Percentiles rank a stretch among this genome's conserved stretches.
Conservation (phyloP, 768 basidiomycete genomes). For the Paxillus involutus region DNA sequence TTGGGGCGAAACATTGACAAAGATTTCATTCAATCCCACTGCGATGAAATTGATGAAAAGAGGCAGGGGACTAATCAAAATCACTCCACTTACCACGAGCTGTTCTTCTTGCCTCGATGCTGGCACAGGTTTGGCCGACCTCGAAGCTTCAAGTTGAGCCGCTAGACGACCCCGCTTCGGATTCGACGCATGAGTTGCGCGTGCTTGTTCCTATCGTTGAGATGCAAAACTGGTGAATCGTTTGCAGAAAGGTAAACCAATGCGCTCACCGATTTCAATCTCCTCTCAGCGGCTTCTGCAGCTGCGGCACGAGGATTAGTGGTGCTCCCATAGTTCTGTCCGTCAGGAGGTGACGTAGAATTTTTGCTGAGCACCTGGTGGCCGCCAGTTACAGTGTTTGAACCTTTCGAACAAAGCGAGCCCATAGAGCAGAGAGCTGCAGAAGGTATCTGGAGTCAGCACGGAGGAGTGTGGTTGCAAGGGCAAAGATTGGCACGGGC, state of each 20-base stretch:
- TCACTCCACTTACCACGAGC: conserved; percentile 43
- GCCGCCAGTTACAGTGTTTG: conserved; percentile 30
- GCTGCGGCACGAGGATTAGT: conserved; percentile 53
- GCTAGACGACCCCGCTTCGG: conserved; percentile 46
- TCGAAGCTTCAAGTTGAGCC: conserved; percentile 41
- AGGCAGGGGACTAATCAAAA: conserved; percentile 14
- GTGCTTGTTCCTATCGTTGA: conserved; percentile 36
- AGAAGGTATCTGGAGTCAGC: background rate
- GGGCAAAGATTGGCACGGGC: background rate
- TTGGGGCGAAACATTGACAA: conserved; percentile 19
- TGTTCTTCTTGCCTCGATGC: conserved; percentile 39
- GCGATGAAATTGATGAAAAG: conserved; percentile 29
- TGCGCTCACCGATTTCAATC: conserved; percentile 52
- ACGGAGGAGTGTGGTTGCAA: background rate
- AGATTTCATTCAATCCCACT: conserved; percentile 43
- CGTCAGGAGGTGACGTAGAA: conserved; percentile 25
- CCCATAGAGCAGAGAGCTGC: conserved; percentile 40
- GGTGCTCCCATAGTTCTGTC: conserved; percentile 24
- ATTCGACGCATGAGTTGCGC: conserved; percentile 44
- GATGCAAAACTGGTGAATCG: conserved; percentile 21
- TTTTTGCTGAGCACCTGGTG: conserved; percentile 50
- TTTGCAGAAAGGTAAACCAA: conserved; percentile 10
- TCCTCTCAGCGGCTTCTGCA: conserved; percentile 62
- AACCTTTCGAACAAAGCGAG: conserved; percentile 57
- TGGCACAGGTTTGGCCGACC: conserved; percentile 35